These are phyloP conservation scores for Plantago elongata DNA, from an alignment of 257 asterid species.

Conservation along the genomic window DNA sequence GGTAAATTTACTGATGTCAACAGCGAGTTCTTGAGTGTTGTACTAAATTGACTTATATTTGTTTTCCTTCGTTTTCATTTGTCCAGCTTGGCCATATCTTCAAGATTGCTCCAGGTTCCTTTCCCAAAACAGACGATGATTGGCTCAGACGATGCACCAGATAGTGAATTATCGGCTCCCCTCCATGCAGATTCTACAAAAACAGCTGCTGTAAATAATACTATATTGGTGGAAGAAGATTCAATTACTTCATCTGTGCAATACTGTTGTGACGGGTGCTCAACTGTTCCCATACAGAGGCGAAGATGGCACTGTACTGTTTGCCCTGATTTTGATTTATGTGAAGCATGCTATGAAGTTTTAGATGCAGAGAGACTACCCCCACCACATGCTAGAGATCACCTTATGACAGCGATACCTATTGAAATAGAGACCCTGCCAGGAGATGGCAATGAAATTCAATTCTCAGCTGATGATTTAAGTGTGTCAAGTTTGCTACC, in stretches of 20 bases:
- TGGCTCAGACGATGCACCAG: slow-evolving; percentile 72
- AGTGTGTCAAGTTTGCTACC: slow-evolving; percentile 58
- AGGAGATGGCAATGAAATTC: slow-evolving; percentile 84
- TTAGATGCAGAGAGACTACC: slow-evolving; percentile 91
- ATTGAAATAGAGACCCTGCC: slow-evolving; percentile 85
- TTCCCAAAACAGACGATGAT: slow-evolving; percentile 98
- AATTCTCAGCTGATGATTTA: slow-evolving; percentile 66
- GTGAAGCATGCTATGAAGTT: slow-evolving; percentile 93
- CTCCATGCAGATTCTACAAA: slow-evolving; percentile 52
- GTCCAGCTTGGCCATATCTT: slow-evolving; percentile 97
- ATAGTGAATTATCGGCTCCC: slow-evolving; percentile 53
- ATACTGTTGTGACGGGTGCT: slow-evolving; percentile 97
- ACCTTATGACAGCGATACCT: slow-evolving; percentile 94
- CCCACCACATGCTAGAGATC: slow-evolving; percentile 95
- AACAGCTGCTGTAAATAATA: slow-evolving; percentile 60
- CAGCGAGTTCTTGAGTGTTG: slow-evolving; percentile 9
- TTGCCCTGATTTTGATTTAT: slow-evolving; percentile 98
- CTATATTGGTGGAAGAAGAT: slow-evolving; percentile 83
- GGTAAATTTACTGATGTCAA: slow-evolving; percentile 38
- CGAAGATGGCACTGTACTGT: slow-evolving; percentile 97
- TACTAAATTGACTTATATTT: slow-evolving; percentile 26
- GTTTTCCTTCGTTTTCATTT: slow-evolving; percentile 7
- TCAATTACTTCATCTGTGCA: slow-evolving; percentile 92
- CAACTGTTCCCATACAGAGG: slow-evolving; percentile 93
- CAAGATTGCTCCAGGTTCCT: slow-evolving; percentile 98